These are phyloP conservation scores for Claviceps spartinae DNA, from an alignment of 2,329 filamentous ascomycete genomes.

Conservation along the genomic window DNA sequence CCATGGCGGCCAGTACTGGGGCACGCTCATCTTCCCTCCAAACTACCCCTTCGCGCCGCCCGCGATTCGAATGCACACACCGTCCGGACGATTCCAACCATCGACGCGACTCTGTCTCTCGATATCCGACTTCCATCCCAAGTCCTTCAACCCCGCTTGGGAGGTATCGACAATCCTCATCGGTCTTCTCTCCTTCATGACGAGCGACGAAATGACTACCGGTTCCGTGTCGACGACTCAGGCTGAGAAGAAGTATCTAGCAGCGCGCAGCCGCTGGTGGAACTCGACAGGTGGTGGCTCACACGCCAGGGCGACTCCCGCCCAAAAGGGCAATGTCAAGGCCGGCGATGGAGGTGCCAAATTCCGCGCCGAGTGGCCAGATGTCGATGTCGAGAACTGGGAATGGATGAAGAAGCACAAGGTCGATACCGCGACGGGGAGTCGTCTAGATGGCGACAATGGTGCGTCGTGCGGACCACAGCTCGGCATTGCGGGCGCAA, in stretches of 20 bases:
- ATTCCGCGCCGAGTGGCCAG: conserved; percentile 81
- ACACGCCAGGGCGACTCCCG: conserved; percentile 37
- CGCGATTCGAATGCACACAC: conserved; percentile 97
- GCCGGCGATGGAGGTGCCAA: conserved; percentile 85
- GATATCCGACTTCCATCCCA: conserved; percentile 95
- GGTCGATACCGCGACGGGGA: conserved; percentile 66
- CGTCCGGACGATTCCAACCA: conserved; percentile 87
- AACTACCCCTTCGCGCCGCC: conserved; percentile 97
- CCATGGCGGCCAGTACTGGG: conserved; percentile 93
- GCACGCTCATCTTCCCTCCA: conserved; percentile 84
- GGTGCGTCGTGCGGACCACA: conserved; percentile 38
- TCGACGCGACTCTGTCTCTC: conserved; percentile 85
- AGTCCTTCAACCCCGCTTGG: conserved; percentile 97
- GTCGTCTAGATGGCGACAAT: conserved; percentile 34
- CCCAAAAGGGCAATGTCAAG: conserved; percentile 66
- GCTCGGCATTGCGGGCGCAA: conserved; percentile 44
- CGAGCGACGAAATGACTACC: conserved; percentile 95
- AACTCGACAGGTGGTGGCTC: conserved; percentile 87
- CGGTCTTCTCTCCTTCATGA: conserved; percentile 94
- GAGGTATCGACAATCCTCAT: conserved; percentile 94
- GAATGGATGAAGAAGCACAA: conserved; percentile 77
- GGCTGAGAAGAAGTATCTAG: conserved; percentile 64
- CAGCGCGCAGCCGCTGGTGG: conserved; percentile 79
- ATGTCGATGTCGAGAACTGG: conserved; percentile 80
- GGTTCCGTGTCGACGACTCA: conserved; percentile 70